Conservation (phyloP, 768 basidiomycete genomes). For the Cystoderma amianthinum region DNA sequence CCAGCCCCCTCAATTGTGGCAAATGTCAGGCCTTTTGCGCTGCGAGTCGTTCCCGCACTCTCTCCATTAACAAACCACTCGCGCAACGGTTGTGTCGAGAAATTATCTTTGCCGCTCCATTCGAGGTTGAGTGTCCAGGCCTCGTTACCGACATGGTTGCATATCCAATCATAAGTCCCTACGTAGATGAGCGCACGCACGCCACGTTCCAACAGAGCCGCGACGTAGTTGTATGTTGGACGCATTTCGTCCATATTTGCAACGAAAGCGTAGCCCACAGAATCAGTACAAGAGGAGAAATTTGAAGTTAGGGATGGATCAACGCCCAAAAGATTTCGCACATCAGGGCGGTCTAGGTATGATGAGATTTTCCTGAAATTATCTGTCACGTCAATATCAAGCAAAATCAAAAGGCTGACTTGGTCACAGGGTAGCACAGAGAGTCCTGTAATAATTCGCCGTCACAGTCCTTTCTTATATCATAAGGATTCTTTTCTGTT, state of each 20-base stretch:
- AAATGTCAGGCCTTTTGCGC: slow-evolving; percentile 47
- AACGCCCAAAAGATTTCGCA: slow-evolving; percentile 57
- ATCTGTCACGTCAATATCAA: neutral
- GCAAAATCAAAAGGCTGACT: slow-evolving; percentile 9
- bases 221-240: slow-evolving; percentile 49
- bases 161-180: slow-evolving; percentile 40
- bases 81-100: slow-evolving; percentile 30
- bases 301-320: slow-evolving; percentile 31
- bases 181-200: slow-evolving; percentile 66
- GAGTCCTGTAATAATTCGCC: slow-evolving; percentile 26
- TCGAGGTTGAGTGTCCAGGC: slow-evolving; percentile 51
- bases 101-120: slow-evolving; percentile 51
- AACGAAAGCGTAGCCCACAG: slow-evolving; percentile 43
- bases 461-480: slow-evolving; percentile 57
- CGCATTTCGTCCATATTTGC: slow-evolving; percentile 32
- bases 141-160: slow-evolving; percentile 63
- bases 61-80: slow-evolving; percentile 52
- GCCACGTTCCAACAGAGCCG: slow-evolving; percentile 64
- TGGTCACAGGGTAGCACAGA: slow-evolving; percentile 56
- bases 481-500: slow-evolving; percentile 52
- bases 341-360: slow-evolving; percentile 55
- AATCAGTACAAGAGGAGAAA: slow-evolving; percentile 22
- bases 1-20: slow-evolving; percentile 54
- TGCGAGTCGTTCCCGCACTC: slow-evolving; percentile 50
- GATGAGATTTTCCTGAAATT: slow-evolving; percentile 39